Conservation (phyloP, 805 yeast species). For the Lipomyces spencermartinsiae region DNA sequence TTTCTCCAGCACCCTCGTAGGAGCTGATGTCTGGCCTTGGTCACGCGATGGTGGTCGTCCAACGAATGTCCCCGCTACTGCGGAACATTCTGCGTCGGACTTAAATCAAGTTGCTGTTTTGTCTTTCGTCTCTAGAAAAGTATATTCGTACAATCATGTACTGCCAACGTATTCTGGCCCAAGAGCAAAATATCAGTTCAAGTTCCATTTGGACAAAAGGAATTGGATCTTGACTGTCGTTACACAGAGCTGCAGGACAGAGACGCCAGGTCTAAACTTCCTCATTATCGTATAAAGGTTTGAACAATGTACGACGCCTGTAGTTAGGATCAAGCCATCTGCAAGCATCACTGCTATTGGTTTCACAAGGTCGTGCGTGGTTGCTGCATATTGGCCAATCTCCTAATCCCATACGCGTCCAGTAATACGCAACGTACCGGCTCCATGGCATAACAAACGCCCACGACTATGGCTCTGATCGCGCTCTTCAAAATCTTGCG, state of each 20-base stretch:
- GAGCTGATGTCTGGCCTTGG: neutral
- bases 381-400: constrained; percentile 3
- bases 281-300: constrained; percentile 10
- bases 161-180: constrained; percentile 21
- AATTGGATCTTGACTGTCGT: neutral
- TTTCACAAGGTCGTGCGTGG: neutral
- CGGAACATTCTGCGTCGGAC: neutral
- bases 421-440: neutral
- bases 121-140: neutral
- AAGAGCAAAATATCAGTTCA: constrained; percentile 4
- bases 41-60: neutral
- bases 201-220: neutral
- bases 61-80: neutral
- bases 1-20: too few relatives aligned
- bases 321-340: neutral
- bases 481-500: neutral
- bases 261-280: neutral
- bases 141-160: neutral
- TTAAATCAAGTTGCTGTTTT: neutral
- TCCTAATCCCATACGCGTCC: constrained; percentile 5
- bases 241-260: neutral
- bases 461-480: constrained; percentile 1
- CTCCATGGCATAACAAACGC: constrained; percentile 16
- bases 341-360: neutral
- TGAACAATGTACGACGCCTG: neutral